phyloP scores from a whole-genome alignment of 495 filamentous ascomycete genomes.

The Sphaerosporella brunnea region DNA sequence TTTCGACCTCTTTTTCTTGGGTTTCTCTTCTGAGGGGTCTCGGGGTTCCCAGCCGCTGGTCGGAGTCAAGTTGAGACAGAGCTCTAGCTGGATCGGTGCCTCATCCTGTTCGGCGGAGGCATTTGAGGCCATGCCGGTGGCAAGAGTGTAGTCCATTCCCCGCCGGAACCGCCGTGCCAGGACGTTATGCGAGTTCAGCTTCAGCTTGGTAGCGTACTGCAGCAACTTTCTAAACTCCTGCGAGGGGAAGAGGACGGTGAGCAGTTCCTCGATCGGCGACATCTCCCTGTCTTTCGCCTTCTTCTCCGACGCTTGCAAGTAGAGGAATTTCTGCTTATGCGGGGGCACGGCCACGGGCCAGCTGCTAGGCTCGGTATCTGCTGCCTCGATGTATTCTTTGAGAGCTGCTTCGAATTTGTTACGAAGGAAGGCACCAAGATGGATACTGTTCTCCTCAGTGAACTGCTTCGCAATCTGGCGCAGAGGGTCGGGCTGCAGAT shows the following conservation, averaged over 20 bases:
- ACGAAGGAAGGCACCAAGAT: slow-evolving; percentile 56
- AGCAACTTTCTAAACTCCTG: slow-evolving; percentile 85
- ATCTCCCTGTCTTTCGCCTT: slow-evolving; percentile 19
- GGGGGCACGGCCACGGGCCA: slow-evolving; percentile 74
- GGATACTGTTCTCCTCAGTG: slow-evolving; percentile 61
- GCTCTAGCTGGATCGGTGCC: slow-evolving; percentile 1
- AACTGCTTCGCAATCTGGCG: slow-evolving; percentile 66
- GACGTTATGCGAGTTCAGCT: slow-evolving; percentile 45
- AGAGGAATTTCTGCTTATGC: slow-evolving; percentile 88
- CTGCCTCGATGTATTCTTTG: slow-evolving; percentile 45
- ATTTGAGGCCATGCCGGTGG: slow-evolving; percentile 34
- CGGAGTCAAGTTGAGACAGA: background rate
- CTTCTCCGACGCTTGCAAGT: slow-evolving; percentile 41
- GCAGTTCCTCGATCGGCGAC: slow-evolving; percentile 49
- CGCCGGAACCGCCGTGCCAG: slow-evolving; percentile 68
- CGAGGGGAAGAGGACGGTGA: slow-evolving; percentile 65
- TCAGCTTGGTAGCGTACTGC: slow-evolving; percentile 53
- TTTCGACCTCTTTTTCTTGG: slow-evolving; percentile 1
- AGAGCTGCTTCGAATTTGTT: slow-evolving; percentile 55
- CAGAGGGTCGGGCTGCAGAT: slow-evolving; percentile 85
- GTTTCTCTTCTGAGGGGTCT: background rate
- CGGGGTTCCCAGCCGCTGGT: background rate
- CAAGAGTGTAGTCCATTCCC: slow-evolving; percentile 81
- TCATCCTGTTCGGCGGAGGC: background rate
- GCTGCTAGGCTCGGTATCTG: slow-evolving; percentile 34